Base-by-base conservation (phyloP, 2,329 filamentous ascomycete genomes). In the Beauveria caledonica region DNA sequence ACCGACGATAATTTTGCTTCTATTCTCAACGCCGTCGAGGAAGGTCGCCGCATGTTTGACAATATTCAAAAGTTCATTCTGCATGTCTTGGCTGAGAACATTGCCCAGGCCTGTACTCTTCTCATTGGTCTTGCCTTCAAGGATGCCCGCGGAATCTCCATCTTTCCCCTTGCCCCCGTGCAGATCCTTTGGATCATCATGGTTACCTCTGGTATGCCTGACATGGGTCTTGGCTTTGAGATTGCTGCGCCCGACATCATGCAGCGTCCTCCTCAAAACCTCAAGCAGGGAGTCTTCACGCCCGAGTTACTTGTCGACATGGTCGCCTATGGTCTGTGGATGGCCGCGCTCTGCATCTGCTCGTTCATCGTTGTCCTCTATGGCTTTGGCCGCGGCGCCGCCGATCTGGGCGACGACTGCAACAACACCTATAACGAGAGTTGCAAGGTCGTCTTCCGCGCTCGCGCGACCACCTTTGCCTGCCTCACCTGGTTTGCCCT, bases 101-200 rank as follows among this genome's bases (percentile, higher is more conserved):
- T 89, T 61, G 86, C 86, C 0, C 84, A 89, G 64, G 88, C 86
- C 0, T 80, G 80, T 63, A 86, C 84, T 0, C 77, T 90, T 5
- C 79, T 90, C 5, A 83, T 90, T 39, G 87, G 87, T 59, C 77
- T 90, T 4, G 83, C 77, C 0, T 89, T 90, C 75, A 89, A 90
- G 72, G 87, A 90, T 63, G 66, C 70, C 4, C 76, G 75, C 15
- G 76, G 79, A 1, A 73, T 88, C 25, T 89, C 87, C 0, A 86
- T 90, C 5, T 90, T 90, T 68, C 87, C 87, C 0, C 78, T 90
- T 15, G 78, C 86, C 0, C 87, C 87, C 0, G 85, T 90, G n/a
- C 83, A 90, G 65, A 88, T 90, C 63, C 77, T 90, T 46, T 90
- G 87, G 87, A 86, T 91, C 63, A 90, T 90, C 67, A 90, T 90